A percentile compares a stretch with the other conserved stretches of the same genome.
phyloP scores from a whole-genome alignment of 139 green algal species.

The Raphidocelis subcapitata region DNA sequence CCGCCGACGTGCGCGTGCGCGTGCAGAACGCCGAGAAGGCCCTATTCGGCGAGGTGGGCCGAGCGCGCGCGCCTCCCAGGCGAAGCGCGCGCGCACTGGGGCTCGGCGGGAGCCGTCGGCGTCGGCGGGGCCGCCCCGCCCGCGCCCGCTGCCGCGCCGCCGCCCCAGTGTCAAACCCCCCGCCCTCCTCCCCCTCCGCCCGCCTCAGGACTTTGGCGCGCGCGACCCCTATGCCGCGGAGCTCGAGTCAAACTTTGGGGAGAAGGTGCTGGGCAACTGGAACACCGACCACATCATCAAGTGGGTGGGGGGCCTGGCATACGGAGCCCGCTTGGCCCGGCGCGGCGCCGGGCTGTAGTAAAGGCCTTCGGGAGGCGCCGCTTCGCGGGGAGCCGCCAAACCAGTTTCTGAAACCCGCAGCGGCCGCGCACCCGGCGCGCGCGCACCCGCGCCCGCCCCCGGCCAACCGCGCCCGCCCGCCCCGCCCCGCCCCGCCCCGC shows the following conservation, averaged over 20 bases:
- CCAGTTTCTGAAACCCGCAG: not conserved
- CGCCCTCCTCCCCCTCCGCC: not conserved
- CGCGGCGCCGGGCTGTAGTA: not conserved
- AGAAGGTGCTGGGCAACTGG: conserved; percentile 83
- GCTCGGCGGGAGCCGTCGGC: not conserved
- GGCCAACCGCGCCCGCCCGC: no score
- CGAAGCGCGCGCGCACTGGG: not conserved
- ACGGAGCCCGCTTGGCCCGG: not conserved
- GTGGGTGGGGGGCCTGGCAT: conserved; percentile 29
- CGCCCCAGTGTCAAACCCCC: not conserved
- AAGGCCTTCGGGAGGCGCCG: not conserved
- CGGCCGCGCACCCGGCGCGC: no score
- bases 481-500: not conserved
- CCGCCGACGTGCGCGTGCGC: no score
- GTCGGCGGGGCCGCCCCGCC: no score
- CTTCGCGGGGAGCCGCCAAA: not conserved
- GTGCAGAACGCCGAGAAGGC: conserved; percentile 29
- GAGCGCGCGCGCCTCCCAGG: not conserved
- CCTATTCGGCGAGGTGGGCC: conserved; percentile 45
- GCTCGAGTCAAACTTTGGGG: conserved; percentile 80
- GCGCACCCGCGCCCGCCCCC: no score
- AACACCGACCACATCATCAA: conserved; percentile 93
- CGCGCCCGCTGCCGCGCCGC: not conserved
- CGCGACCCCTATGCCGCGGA: conserved; percentile 82
- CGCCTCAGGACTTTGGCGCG: conserved; percentile 76